These are phyloP conservation scores for Aspergillus affinis DNA, from an alignment of 495 filamentous ascomycete genomes.

Conservation along the genomic window DNA sequence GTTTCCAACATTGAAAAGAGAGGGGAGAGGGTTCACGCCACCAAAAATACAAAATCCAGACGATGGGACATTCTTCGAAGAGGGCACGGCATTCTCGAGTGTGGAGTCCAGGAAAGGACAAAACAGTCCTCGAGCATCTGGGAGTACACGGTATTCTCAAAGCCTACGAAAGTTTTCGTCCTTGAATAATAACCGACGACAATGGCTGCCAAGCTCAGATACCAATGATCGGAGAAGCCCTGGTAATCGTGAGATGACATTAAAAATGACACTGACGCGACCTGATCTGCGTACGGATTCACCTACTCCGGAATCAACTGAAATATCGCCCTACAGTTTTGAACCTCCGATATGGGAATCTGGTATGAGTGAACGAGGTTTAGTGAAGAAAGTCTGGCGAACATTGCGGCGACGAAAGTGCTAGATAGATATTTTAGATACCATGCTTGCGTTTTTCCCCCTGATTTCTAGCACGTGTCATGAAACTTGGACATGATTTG, in stretches of 20 bases:
- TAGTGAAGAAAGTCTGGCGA: conserved; percentile 58
- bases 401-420: conserved; percentile 39
- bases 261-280: conserved; percentile 90
- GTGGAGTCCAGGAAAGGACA: conserved; percentile 28
- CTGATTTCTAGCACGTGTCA: too few relatives aligned
- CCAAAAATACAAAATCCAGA: conserved; percentile 6
- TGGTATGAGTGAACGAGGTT: conserved; percentile 39
- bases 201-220: conserved; percentile 21
- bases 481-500: too few relatives aligned
- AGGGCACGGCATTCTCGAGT: conserved; percentile 35
- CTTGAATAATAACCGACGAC: conserved; percentile 17
- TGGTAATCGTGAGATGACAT: conserved; percentile 77
- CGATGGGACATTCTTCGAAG: conserved; percentile 48
- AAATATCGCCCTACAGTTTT: conserved; percentile 49
- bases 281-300: conserved; percentile 76
- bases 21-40: conserved; percentile 23
- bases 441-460: not conserved
- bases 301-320: conserved; percentile 54
- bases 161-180: not conserved
- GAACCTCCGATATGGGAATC: conserved; percentile 45
- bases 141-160: too few relatives aligned
- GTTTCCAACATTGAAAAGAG: conserved; percentile 63
- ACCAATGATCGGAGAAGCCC: conserved; percentile 20
- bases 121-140: conserved; percentile 22
- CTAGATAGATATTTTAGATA: conserved; percentile 10